phyloP scores from a whole-genome alignment of 805 yeast species.

The Pichia scutulata region DNA sequence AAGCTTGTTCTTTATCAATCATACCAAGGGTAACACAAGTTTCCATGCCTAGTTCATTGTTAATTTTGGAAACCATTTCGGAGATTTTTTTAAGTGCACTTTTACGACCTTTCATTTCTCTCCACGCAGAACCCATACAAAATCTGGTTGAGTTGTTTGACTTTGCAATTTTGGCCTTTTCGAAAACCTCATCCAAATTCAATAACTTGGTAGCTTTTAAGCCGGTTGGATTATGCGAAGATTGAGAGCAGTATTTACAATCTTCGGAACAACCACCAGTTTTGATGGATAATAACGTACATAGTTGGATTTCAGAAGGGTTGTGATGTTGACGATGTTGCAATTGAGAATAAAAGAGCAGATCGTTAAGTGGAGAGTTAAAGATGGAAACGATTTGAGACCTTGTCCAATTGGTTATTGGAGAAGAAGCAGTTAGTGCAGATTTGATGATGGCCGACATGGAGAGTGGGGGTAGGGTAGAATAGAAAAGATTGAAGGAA shows the following conservation, averaged over 20 bases:
- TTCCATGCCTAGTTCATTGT: conserved; percentile 57
- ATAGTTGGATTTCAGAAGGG: conserved; percentile 63
- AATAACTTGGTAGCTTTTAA: conserved; percentile 62
- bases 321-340: conserved; percentile 64
- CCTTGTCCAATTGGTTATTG: conserved; percentile 47
- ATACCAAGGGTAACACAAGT: conserved; percentile 78
- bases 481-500: neutral
- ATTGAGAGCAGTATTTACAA: conserved; percentile 76
- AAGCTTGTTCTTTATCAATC: conserved; percentile 60
- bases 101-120: conserved; percentile 75
- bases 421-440: conserved; percentile 27
- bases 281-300: conserved; percentile 68
- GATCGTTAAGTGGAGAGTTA: conserved; percentile 56
- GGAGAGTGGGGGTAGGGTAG: too few species aligned
- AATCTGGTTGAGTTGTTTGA: conserved; percentile 68
- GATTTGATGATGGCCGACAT: neutral
- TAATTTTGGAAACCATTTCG: conserved; percentile 57
- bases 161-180: conserved; percentile 58
- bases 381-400: conserved; percentile 54
- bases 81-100: conserved; percentile 54
- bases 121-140: conserved; percentile 86
- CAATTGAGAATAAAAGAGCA: conserved; percentile 50
- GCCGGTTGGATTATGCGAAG: conserved; percentile 61
- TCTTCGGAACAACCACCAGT: conserved; percentile 81
- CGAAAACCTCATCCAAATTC: conserved; percentile 51